Evolutionary conservation across 2,329 filamentous ascomycete genomes (phyloP), one percentile per base, ranked within the genome.

Genomic region (Triangularia verruculosa): DNA sequence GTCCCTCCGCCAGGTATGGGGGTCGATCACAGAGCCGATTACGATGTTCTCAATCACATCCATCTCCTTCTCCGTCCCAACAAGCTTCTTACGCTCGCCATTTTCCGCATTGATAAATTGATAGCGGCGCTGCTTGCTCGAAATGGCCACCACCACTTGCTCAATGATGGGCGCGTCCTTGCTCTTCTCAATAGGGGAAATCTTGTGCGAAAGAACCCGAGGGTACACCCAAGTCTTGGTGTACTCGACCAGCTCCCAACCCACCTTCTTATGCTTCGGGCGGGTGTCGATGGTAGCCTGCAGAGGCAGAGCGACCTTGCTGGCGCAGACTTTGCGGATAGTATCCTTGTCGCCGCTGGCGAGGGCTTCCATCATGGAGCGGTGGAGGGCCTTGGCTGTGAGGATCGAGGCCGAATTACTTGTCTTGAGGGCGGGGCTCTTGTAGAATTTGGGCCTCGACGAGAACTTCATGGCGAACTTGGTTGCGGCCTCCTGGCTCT

Each of bases 41-140:
- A 90, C 87, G 4, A 92, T 67, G 70, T 91, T 86, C 78, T 92
- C 89, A 1, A 81, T 73, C 68, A 88, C 80, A 57, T 84, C 77
- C 70, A 83, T 82, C 67, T 82, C 77, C 70, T 80, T 80, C 53
- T 80, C 78, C 64, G 76, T 79, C 2, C 81, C 82, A 1, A 78
- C 75, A 7, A 85, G 72, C n/a, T 76, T 69, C 61, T 55, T 51
- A 34, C 67, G 61, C 64, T 73, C 68, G 13, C 77, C 79, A 15
- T 76, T 77, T 2, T 61, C 64, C 7, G 64, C 60, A 30, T 69
- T 69, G 57, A 78, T 74, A 64, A 77, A 75, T 68, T 80, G 78
- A 7, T 77, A 78, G 34, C 85, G 74, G 68, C 78, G 79, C 76
- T 90, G 88, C 30, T 77, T 79, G 64, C 83, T 86, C 27, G 77